phyloP scores from a whole-genome alignment of 345 rosid species.

The Eucalyptus leucophloia region DNA sequence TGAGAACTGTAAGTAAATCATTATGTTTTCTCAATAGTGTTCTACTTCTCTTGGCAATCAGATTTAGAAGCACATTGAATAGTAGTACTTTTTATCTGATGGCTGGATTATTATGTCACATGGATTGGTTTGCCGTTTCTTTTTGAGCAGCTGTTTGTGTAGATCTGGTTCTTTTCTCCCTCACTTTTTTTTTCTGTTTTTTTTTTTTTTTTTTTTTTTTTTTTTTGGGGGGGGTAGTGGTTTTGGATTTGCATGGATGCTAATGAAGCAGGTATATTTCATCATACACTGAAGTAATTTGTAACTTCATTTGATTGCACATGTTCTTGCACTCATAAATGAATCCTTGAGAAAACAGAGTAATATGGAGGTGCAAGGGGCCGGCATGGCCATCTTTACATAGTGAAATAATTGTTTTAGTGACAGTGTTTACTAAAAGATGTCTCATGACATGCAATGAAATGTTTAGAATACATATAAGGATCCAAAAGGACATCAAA shows the following conservation, averaged over 20 bases:
- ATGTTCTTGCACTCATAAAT: neutral
- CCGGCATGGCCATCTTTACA: neutral
- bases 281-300: neutral
- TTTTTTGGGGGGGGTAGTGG: neutral
- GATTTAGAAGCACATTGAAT: neutral
- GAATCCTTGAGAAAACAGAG: neutral
- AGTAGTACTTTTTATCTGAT: neutral
- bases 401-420: neutral
- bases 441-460: neutral
- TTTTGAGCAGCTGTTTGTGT: neutral
- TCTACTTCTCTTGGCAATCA: neutral
- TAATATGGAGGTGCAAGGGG: neutral
- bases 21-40: neutral
- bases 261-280: neutral
- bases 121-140: neutral
- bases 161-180: neutral
- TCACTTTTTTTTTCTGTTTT: neutral
- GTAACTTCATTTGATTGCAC: neutral
- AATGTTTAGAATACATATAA: neutral
- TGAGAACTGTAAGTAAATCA: conserved; percentile 29
- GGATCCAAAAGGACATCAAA: neutral
- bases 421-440: neutral
- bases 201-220: neutral
- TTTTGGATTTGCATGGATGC: neutral
- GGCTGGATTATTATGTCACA: neutral